Percentiles rank a stretch among this genome's conserved stretches.
phyloP scores from a whole-genome alignment of 441 rosid genomes.

The Eutrema salsugineum region DNA sequence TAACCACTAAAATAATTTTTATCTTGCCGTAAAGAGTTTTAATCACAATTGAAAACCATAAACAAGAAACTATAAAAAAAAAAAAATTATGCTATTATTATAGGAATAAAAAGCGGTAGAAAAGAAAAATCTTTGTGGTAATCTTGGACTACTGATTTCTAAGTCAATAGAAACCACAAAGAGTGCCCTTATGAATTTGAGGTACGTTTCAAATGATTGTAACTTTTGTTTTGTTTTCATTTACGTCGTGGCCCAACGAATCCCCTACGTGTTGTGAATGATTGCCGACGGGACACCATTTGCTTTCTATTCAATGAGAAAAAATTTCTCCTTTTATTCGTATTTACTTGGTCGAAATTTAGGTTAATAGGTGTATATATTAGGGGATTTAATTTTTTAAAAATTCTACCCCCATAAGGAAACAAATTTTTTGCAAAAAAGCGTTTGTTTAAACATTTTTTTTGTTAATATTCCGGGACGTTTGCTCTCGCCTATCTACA shows the following conservation, averaged over 20 bases:
- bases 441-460: neutral
- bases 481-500: neutral
- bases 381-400: no score
- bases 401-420: no score
- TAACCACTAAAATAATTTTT: neutral
- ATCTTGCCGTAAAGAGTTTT: neutral
- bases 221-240: constrained; percentile 11
- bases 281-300: constrained; percentile 21
- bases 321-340: neutral
- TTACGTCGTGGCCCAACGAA: constrained; percentile 11
- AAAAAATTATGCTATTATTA: neutral
- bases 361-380: neutral
- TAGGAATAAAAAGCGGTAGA: neutral
- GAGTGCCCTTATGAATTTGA: neutral
- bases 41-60: neutral
- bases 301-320: neutral
- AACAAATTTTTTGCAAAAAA: no score
- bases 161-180: constrained; percentile 16
- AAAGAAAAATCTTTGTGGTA: constrained; percentile 4
- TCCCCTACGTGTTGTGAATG: neutral
- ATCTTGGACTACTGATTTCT: neutral
- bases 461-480: neutral
- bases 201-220: constrained; percentile 3
- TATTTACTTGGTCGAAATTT: neutral
- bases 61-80: neutral